A percentile compares a stretch with the other conserved stretches of the same genome.
phyloP scores from a whole-genome alignment of 2,329 filamentous ascomycete species.

The Cladosporium sp. region DNA sequence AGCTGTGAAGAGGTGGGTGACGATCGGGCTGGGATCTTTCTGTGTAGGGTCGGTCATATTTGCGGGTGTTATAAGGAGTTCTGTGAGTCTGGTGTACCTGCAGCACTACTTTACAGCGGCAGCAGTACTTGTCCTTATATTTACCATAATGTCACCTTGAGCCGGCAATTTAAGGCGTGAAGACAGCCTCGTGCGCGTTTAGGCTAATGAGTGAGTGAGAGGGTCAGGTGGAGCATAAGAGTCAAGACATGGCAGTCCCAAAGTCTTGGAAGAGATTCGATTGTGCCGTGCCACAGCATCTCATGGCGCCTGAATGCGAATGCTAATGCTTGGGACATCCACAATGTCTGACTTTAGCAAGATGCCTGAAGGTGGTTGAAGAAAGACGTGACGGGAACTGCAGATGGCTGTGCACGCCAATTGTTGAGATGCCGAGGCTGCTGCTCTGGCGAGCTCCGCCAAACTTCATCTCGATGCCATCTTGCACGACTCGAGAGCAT shows the following conservation, averaged over 20 bases:
- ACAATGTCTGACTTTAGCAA: not conserved
- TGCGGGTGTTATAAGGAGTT: not conserved
- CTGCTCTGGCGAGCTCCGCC: not conserved
- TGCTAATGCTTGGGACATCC: not conserved
- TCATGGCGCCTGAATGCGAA: constrained; percentile 17
- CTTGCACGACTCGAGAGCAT: not conserved
- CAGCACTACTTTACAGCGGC: not conserved
- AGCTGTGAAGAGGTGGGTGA: constrained; percentile 75
- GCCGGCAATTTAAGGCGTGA: constrained; percentile 16
- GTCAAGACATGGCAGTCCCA: constrained; percentile 2
- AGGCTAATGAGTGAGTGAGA: constrained; percentile 15
- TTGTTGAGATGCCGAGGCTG: constrained; percentile 6
- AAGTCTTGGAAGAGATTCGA: constrained; percentile 8
- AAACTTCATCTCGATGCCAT: not conserved
- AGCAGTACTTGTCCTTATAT: constrained; percentile 5
- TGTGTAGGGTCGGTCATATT: constrained; percentile 51
- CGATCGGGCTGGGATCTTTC: constrained; percentile 59
- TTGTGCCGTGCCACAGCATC: not conserved
- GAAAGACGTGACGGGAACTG: not conserved
- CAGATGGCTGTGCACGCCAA: not conserved
- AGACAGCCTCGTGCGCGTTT: not conserved
- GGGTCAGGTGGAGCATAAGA: constrained; percentile 11
- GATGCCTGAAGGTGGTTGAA: not conserved
- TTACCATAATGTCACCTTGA: not conserved
- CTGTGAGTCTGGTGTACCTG: not conserved